phyloP scores from a whole-genome alignment of 805 yeast genomes.

The Saccharomycopsis guyanensis region DNA sequence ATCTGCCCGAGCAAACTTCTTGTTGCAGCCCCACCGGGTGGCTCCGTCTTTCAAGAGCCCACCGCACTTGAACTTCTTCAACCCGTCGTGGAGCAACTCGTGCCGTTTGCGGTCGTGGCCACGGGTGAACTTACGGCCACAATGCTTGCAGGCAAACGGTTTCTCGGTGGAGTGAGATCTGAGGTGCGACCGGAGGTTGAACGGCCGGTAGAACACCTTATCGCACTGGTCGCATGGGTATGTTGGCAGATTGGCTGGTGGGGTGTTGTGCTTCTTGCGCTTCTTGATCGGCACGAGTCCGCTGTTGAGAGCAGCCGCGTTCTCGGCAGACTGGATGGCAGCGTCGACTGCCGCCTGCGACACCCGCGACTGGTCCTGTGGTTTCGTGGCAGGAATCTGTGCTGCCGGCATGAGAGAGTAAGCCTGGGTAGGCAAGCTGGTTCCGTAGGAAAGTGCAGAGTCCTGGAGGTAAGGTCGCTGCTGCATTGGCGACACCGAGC shows the following conservation, averaged over 20 bases:
- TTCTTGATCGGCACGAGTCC: constrained; percentile 15
- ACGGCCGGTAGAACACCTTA: constrained; percentile 69
- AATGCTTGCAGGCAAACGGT: constrained; percentile 58
- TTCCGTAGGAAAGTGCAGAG: no score
- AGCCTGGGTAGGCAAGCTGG: no score
- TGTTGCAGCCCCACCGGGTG: constrained; percentile 70
- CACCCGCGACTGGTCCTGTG: neutral
- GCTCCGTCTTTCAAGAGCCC: constrained; percentile 50
- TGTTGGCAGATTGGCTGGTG: constrained; percentile 10
- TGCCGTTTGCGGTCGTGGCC: constrained; percentile 73
- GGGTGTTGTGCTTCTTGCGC: constrained; percentile 3
- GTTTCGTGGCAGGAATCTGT: no score
- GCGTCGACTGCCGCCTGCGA: constrained; percentile 15
- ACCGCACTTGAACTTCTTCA: constrained; percentile 59
- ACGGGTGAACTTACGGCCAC: constrained; percentile 66
- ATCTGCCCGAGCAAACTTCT: constrained; percentile 67
- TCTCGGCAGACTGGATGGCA: constrained; percentile 21
- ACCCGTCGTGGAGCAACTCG: constrained; percentile 67
- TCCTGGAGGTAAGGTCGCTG: no score
- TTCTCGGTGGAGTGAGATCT: constrained; percentile 71
- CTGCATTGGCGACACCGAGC: no score
- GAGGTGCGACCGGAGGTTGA: constrained; percentile 71
- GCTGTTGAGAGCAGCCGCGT: constrained; percentile 28
- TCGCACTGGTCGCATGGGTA: constrained; percentile 60
- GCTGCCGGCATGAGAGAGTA: no score